These are phyloP conservation scores for Amphibolis antarctica DNA, from an alignment of 106 monocot species.

Conservation along the genomic window DNA sequence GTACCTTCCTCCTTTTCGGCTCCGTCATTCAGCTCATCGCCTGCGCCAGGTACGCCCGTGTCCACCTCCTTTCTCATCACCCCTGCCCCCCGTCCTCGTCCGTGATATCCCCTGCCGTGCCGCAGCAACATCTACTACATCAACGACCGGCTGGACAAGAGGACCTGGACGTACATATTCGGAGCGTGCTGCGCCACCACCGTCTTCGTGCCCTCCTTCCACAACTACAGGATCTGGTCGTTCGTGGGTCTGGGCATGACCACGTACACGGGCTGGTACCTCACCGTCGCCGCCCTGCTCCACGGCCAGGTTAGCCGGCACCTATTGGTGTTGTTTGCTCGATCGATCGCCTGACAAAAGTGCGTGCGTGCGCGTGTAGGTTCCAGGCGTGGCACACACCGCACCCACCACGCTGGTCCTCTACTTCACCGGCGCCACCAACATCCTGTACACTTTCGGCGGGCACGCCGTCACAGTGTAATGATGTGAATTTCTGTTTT, in stretches of 20 bases:
- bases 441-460: slow-evolving; percentile 91
- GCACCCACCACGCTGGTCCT: slow-evolving; percentile 61
- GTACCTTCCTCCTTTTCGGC: slow-evolving; percentile 25
- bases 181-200: slow-evolving; percentile 86
- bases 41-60: not conserved
- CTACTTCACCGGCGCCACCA: slow-evolving; percentile 96
- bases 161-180: slow-evolving; percentile 92
- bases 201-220: slow-evolving; percentile 82
- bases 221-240: slow-evolving; percentile 88
- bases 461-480: slow-evolving; percentile 94
- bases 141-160: slow-evolving; percentile 68
- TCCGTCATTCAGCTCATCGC: slow-evolving; percentile 26
- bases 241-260: slow-evolving; percentile 84
- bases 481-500: too few relatives aligned
- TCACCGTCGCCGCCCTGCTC: slow-evolving; percentile 57
- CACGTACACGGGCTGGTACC: slow-evolving; percentile 86
- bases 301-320: slow-evolving; percentile 70
- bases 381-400: slow-evolving; percentile 31
- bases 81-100: not conserved
- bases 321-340: too few relatives aligned
- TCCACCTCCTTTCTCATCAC: too few relatives aligned
- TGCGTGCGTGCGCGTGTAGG: slow-evolving; percentile 29
- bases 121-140: slow-evolving; percentile 88
- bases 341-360: too few relatives aligned
- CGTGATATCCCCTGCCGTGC: not conserved